Base-by-base conservation (phyloP, 2,329 filamentous ascomycete genomes). In the Diaporthe citrichinensis region DNA sequence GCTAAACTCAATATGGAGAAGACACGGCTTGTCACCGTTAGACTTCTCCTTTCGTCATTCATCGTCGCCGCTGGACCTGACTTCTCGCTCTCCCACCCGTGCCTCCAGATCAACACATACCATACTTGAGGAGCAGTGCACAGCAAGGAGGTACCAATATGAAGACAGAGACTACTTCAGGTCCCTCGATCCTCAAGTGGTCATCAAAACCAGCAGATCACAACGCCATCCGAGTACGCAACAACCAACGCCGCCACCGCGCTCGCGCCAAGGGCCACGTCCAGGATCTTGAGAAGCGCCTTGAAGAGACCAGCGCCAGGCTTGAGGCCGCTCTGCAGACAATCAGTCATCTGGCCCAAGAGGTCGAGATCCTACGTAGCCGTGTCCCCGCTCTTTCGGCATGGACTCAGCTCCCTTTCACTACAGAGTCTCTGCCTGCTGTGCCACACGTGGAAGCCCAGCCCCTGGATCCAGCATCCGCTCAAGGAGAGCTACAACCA, bases 161-260 rank as follows among this genome's bases (percentile, higher is more conserved):
- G 31, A 74, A 58, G 17, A 74, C 17, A 0, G 36, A 41, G n/a
- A 20, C 31, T 12, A 2, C 14, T 7, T 9, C 31, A 12, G 65
- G 46, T 17, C 62, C 67, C 3, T 31, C 57, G 4, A 3, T 62
- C 1, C 36, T 74, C 12, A 83, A 81, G 61, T 83, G 81, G 78
- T 80, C 81, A 1, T 69, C 72, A 39, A 82, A 78, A 68, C 76
- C 82, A 4, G 78, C 80, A 7, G 79, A 82, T 6, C 80, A 84
- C 74, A 81, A 84, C 31, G 79, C 81, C 3, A 78, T 78, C 12
- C 84, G 88, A 10, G 84, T 88, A 23, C 86, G 87, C n/a, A 85
- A 89, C 61, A 90, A 89, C 77, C 87, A 89, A 78, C 85, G 88
- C 53, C 84, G 87, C 34, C 87, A 89, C 78, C 86, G 88, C 6